Conservation (phyloP, 2,329 filamentous ascomycete species). For the Ustilaginoidea virens region DNA sequence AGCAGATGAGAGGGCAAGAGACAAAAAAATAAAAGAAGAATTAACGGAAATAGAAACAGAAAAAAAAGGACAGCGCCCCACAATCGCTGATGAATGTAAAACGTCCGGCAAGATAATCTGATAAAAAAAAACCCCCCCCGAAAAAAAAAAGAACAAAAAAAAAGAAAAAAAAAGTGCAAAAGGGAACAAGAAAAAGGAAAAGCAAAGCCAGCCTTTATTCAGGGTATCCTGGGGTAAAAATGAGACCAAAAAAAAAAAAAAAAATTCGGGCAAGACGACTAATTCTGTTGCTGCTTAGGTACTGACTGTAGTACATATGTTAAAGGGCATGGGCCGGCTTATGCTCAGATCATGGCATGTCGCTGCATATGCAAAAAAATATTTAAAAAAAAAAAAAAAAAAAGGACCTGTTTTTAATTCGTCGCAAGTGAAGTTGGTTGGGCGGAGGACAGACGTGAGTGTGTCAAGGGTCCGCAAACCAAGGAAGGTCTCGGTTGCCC, state of each 20-base stretch:
- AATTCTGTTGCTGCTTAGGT: too few relatives aligned
- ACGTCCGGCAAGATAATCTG: neutral
- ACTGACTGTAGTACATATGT: too few relatives aligned
- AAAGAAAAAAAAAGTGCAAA: neutral
- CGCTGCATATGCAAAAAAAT: too few relatives aligned
- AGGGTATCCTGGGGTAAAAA: slow-evolving; percentile 9
- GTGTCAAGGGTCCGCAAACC: slow-evolving; percentile 23
- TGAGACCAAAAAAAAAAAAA: slow-evolving; percentile 1
- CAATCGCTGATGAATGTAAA: too few relatives aligned
- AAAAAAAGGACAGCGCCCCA: neutral
- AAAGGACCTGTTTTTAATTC: neutral
- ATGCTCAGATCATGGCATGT: too few relatives aligned
- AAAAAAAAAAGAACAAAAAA: slow-evolving; percentile 1
- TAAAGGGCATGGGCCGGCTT: too few relatives aligned
- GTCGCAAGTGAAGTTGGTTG: too few relatives aligned
- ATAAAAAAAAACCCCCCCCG: neutral
- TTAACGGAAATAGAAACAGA: too few relatives aligned
- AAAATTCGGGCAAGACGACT: too few relatives aligned
- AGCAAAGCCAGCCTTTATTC: slow-evolving; percentile 4
- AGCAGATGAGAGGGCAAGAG: too few relatives aligned
- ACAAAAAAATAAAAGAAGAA: too few relatives aligned
- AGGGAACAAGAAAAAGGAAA: neutral
- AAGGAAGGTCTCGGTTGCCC: slow-evolving; percentile 33
- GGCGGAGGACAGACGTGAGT: too few relatives aligned
- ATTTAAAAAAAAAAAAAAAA: neutral